Conservation (phyloP, 129 eudicot species). For the Tagetes erecta region DNA sequence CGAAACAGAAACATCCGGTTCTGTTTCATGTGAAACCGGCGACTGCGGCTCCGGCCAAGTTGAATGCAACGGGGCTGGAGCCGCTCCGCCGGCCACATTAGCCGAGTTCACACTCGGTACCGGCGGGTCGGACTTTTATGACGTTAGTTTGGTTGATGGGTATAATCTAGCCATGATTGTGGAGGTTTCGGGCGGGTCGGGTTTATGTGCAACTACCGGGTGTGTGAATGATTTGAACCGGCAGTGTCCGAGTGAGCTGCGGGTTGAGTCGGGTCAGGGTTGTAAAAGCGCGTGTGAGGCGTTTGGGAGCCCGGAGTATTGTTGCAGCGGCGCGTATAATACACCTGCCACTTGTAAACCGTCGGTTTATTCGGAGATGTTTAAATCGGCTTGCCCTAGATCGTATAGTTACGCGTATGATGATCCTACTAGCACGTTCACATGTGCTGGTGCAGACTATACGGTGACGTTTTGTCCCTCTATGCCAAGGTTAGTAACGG, state of each 20-base stretch:
- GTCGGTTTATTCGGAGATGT: conserved; percentile 83
- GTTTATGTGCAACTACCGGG: conserved; percentile 83
- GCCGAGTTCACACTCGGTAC: conserved; percentile 92
- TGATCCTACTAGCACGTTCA: conserved; percentile 89
- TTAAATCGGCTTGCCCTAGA: conserved; percentile 79
- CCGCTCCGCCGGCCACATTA: conserved; percentile 84
- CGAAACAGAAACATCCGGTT: conserved; percentile 58
- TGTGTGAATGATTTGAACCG: conserved; percentile 84
- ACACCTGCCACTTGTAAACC: conserved; percentile 87
- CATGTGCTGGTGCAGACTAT: conserved; percentile 90
- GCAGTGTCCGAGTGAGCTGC: conserved; percentile 76
- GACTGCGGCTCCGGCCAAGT: conserved; percentile 84
- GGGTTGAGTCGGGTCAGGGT: conserved; percentile 67
- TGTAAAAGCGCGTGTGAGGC: conserved; percentile 98
- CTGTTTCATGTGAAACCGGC: conserved; percentile 69
- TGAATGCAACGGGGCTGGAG: conserved; percentile 91
- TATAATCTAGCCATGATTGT: conserved; percentile 82
- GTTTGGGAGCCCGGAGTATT: conserved; percentile 71
- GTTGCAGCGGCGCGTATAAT: conserved; percentile 93
- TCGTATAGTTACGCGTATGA: conserved; percentile 95
- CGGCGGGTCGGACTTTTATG: conserved; percentile 84
- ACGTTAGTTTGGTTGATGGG: conserved; percentile 90
- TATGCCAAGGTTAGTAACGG: conserved; percentile 55
- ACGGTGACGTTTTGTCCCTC: conserved; percentile 91
- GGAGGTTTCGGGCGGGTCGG: conserved; percentile 81